phyloP scores from a whole-genome alignment of 345 rosid genomes.

The Turnera subulata region DNA sequence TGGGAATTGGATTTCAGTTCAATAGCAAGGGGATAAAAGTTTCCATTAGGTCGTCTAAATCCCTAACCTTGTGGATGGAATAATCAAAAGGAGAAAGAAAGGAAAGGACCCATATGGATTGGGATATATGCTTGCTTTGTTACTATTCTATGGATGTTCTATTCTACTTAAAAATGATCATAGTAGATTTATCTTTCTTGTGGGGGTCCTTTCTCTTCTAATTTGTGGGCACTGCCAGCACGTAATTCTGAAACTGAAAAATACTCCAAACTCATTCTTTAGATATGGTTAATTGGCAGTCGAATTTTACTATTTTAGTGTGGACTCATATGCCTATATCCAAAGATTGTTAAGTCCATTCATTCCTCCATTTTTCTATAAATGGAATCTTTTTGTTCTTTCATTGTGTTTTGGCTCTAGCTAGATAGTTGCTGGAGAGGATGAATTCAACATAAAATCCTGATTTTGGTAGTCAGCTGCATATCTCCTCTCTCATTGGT shows the following conservation, averaged over 20 bases:
- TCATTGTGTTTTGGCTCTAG: too few species aligned
- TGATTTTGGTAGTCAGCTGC: too few species aligned
- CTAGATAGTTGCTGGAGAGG: too few species aligned
- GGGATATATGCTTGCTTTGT: slow-evolving; percentile 27
- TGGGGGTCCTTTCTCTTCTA: background rate
- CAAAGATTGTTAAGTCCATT: too few species aligned
- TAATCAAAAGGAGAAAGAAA: background rate
- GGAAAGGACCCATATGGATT: slow-evolving; percentile 14
- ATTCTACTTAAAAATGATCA: background rate
- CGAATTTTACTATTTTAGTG: too few species aligned
- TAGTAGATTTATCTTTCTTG: background rate
- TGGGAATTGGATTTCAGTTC: slow-evolving; percentile 4
- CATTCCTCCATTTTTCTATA: too few species aligned
- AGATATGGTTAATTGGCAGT: background rate
- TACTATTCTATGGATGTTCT: slow-evolving; percentile 21
- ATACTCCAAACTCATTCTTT: slow-evolving; percentile 2
- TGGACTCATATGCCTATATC: too few species aligned
- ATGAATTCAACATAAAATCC: too few species aligned
- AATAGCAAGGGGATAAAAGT: background rate
- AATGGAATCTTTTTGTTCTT: too few species aligned
- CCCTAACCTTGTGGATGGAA: slow-evolving; percentile 18
- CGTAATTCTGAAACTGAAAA: slow-evolving; percentile 2
- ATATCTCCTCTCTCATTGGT: too few species aligned
- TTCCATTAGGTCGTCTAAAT: background rate
- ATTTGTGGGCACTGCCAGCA: slow-evolving; percentile 12